Conservation (phyloP, 495 filamentous ascomycete genomes). For the Umbilicaria muhlenbergii region DNA sequence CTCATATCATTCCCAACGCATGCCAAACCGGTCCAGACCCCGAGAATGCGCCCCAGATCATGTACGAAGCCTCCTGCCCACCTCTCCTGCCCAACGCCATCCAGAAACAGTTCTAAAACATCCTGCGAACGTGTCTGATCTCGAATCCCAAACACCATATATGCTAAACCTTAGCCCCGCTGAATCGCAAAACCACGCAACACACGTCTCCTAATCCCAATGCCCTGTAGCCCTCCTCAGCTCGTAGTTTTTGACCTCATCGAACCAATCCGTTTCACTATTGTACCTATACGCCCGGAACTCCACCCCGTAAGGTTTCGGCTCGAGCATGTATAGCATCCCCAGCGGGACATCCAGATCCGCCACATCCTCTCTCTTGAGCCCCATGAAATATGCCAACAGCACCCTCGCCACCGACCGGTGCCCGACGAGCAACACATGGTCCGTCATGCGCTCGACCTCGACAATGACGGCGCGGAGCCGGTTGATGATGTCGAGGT, state of each 20-base stretch:
- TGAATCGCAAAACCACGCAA: too few relatives aligned
- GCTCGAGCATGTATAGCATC: constrained; percentile 83
- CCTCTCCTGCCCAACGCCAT: too few relatives aligned
- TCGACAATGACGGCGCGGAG: constrained; percentile 92
- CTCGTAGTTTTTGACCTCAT: constrained; percentile 63
- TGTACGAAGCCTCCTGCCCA: too few relatives aligned
- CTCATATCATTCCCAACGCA: too few relatives aligned
- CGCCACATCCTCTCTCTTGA: constrained; percentile 78
- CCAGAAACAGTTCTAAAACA: too few relatives aligned
- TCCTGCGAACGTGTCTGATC: too few relatives aligned
- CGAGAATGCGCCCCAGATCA: too few relatives aligned
- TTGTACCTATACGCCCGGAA: constrained; percentile 92
- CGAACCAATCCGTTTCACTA: constrained; percentile 57
- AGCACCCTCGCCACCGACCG: constrained; percentile 81
- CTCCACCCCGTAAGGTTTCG: constrained; percentile 93
- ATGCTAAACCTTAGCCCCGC: neutral
- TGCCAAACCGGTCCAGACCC: too few relatives aligned
- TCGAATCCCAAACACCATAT: neutral
- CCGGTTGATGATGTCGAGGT: constrained; percentile 91
- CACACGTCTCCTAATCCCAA: too few relatives aligned
- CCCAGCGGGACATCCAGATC: constrained; percentile 86
- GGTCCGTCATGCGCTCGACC: constrained; percentile 91
- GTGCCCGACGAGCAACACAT: constrained; percentile 80
- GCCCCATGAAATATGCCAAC: constrained; percentile 87
- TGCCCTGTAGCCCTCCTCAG: constrained; percentile 33